These are phyloP conservation scores for Centella asiatica DNA, from an alignment of 129 eudicot genomes.

Conservation along the genomic window DNA sequence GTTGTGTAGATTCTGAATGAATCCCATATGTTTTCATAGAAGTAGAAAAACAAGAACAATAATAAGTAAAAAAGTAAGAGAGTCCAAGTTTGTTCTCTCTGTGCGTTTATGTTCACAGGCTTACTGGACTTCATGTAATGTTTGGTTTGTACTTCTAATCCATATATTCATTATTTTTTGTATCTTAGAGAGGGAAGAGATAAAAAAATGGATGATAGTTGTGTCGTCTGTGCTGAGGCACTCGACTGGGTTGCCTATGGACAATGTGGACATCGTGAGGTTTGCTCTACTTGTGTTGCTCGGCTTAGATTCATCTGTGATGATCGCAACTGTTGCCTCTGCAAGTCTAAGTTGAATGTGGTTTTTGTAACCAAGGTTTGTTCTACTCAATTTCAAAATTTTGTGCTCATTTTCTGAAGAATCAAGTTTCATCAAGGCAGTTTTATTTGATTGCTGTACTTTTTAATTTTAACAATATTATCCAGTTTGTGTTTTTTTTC, in stretches of 20 bases:
- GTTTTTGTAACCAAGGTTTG: conserved; percentile 29
- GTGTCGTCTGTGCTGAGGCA: conserved; percentile 33
- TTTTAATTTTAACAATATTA: not conserved
- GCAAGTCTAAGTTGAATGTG: conserved; percentile 20
- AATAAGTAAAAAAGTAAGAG: too few species aligned
- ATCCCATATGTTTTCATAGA: too few species aligned
- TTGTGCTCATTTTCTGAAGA: not conserved
- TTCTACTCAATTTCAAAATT: not conserved
- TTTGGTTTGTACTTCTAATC: not conserved
- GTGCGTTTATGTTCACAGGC: too few species aligned
- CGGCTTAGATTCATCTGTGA: conserved; percentile 29
- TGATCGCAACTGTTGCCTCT: conserved; percentile 26
- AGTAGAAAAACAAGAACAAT: too few species aligned
- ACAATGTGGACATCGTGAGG: conserved; percentile 33
- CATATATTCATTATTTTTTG: not conserved
- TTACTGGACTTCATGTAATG: not conserved
- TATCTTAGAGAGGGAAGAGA: not conserved
- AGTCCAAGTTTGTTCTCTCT: too few species aligned
- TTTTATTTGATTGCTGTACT: not conserved
- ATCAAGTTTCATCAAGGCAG: not conserved
- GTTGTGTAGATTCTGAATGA: too few species aligned
- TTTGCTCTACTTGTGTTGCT: conserved; percentile 30
- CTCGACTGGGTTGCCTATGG: conserved; percentile 32
- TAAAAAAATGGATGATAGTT: conserved; percentile 25
- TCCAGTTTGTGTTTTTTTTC: not conserved